Evolutionary conservation across 495 filamentous ascomycete species (phyloP).

Genomic region (Aspergillus bertholletiae): DNA sequence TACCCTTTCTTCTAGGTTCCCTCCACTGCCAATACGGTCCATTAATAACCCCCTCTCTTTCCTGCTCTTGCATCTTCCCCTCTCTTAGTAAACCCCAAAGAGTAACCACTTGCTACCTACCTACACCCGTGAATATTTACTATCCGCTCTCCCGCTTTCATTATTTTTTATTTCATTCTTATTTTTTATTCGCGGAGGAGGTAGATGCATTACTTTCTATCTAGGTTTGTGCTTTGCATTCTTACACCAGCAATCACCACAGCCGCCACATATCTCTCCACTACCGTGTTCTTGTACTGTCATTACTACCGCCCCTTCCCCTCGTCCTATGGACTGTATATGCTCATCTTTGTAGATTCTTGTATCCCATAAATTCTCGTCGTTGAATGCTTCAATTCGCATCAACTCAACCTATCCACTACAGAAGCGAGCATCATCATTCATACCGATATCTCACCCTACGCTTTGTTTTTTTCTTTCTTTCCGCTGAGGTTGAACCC

Average conservation of each 20-base stretch:
- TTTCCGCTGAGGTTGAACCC: background rate
- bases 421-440: background rate
- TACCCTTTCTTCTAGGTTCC: slow-evolving; percentile 11
- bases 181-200: too few relatives aligned
- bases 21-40: slow-evolving; percentile 13
- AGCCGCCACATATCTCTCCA: background rate
- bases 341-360: background rate
- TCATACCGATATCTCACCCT: background rate
- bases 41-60: slow-evolving; percentile 5
- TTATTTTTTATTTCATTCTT: slow-evolving; percentile 9
- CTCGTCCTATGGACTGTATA: background rate
- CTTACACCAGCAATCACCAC: background rate
- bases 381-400: background rate
- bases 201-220: too few relatives aligned
- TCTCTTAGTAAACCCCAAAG: background rate
- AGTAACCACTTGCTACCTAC: slow-evolving; percentile 5
- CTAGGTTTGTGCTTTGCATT: background rate
- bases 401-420: background rate
- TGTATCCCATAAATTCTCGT: background rate
- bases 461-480: background rate
- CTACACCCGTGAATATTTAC: slow-evolving; percentile 2
- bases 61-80: background rate
- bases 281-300: background rate
- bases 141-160: background rate
- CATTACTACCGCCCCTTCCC: background rate